Conservation (phyloP, 1,139 yeast genomes). For the Debaryomyces sp. region DNA sequence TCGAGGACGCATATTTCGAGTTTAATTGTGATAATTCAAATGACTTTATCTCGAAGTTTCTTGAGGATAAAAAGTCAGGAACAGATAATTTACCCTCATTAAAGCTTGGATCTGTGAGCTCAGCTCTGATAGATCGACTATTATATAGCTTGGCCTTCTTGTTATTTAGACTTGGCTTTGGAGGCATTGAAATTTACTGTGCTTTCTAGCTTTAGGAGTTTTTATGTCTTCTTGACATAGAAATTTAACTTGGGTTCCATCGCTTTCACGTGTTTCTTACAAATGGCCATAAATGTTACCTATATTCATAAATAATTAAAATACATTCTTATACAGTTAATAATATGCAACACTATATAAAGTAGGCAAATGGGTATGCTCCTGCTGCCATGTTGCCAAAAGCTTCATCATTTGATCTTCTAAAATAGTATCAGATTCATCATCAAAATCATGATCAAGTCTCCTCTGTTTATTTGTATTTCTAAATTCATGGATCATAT, state of each 20-base stretch:
- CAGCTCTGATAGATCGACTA: slow-evolving; percentile 43
- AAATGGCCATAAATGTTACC: not conserved
- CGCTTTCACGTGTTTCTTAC: slow-evolving; percentile 3
- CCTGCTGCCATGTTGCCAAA: slow-evolving; percentile 80
- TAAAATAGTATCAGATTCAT: slow-evolving; percentile 51
- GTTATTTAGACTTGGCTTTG: slow-evolving; percentile 16
- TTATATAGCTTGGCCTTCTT: slow-evolving; percentile 43
- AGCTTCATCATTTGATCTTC: slow-evolving; percentile 78
- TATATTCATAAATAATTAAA: not conserved
- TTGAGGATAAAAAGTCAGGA: slow-evolving; percentile 68
- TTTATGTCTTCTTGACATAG: not conserved
- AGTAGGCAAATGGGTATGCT: slow-evolving; percentile 76
- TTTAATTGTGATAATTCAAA: slow-evolving; percentile 75
- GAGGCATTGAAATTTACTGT: slow-evolving; percentile 16
- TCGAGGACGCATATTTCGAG: slow-evolving; percentile 69
- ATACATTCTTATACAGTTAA: slow-evolving; percentile 27
- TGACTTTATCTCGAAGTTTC: slow-evolving; percentile 76
- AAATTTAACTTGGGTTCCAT: not conserved
- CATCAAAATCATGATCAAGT: slow-evolving; percentile 27
- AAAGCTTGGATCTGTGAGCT: slow-evolving; percentile 36
- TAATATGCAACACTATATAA: slow-evolving; percentile 83
- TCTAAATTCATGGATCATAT: slow-evolving; percentile 48
- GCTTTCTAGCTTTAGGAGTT: not conserved
- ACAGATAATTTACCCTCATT: slow-evolving; percentile 56
- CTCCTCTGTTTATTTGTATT: slow-evolving; percentile 25